Evolutionary conservation across 208 protist genomes (phyloP).

Genomic region (Leishmania martiniquensis): DNA sequence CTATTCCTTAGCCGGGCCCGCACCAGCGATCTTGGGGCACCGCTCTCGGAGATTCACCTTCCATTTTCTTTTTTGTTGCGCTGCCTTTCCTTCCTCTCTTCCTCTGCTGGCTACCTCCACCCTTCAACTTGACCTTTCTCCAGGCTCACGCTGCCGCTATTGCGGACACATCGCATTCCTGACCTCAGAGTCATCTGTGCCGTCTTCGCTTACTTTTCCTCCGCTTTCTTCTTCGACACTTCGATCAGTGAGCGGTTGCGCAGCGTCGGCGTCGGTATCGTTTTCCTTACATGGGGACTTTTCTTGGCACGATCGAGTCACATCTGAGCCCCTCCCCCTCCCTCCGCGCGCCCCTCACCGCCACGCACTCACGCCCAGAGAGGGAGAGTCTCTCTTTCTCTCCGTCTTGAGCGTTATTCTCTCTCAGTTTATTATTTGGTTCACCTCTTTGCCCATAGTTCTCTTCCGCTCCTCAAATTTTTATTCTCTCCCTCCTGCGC

Average conservation of each 20-base stretch:
- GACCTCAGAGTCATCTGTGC: background rate
- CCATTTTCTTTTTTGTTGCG: background rate
- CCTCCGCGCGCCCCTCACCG: background rate
- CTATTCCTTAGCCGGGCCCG: background rate
- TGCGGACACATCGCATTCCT: background rate
- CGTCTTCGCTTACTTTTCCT: background rate
- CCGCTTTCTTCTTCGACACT: background rate
- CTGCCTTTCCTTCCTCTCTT: background rate
- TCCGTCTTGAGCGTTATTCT: slow-evolving; percentile 9
- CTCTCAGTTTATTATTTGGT: too few relatives aligned
- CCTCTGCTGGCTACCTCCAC: background rate
- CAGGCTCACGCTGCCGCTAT: background rate
- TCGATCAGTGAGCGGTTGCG: background rate
- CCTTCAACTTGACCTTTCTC: background rate
- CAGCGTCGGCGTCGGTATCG: background rate
- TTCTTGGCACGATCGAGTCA: background rate
- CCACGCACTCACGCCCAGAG: background rate
- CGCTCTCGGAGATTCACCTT: background rate
- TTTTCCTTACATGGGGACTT: background rate
- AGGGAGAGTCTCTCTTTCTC: background rate
- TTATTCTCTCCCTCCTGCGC: background rate
- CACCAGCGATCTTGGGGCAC: background rate
- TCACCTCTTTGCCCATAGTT: background rate
- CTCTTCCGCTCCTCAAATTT: background rate
- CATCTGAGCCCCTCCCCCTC: background rate